A percentile compares a stretch with the other conserved stretches of the same genome.
These are phyloP conservation scores for Dactylellina parvicollis DNA, from an alignment of 2,329 filamentous ascomycete genomes.

Conservation along the genomic window DNA sequence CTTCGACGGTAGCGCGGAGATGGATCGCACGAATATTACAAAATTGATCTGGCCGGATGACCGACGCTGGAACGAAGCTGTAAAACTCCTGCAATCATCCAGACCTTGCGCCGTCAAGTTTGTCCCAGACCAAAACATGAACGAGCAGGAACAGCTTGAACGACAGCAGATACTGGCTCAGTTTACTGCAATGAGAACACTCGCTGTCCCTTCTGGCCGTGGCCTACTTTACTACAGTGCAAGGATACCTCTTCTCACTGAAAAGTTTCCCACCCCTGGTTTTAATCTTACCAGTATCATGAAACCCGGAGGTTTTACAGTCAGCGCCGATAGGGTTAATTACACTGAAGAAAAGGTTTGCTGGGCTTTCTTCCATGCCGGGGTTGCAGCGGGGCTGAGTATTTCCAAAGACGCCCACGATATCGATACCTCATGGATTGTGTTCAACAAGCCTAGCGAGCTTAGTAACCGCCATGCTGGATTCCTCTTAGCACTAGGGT, in stretches of 20 bases:
- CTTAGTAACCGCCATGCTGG: constrained; percentile 96
- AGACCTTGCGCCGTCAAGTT: constrained; percentile 82
- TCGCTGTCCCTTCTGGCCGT: constrained; percentile 87
- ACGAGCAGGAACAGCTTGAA: constrained; percentile 87
- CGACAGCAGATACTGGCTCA: constrained; percentile 91
- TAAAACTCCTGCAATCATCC: constrained; percentile 83
- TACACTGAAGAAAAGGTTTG: constrained; percentile 97
- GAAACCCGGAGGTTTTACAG: constrained; percentile 88
- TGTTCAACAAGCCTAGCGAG: constrained; percentile 95
- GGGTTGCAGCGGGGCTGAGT: constrained; percentile 88
- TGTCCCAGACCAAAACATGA: constrained; percentile 77
- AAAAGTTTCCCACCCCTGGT: constrained; percentile 86
- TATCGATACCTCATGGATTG: constrained; percentile 98
- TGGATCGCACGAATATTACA: constrained; percentile 83
- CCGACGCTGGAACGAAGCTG: constrained; percentile 85
- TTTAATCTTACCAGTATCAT: constrained; percentile 93
- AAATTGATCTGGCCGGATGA: constrained; percentile 91
- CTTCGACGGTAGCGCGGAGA: constrained; percentile 82
- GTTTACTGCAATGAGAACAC: constrained; percentile 82
- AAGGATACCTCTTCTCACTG: constrained; percentile 86
- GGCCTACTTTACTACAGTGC: constrained; percentile 88
- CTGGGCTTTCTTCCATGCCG: constrained; percentile 98
- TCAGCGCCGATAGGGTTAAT: constrained; percentile 86
- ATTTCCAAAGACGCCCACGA: constrained; percentile 90
- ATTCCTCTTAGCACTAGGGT: constrained; percentile 85